Conservation (phyloP, 2,329 filamentous ascomycete genomes). For the Trichoderma arundinaceum region DNA sequence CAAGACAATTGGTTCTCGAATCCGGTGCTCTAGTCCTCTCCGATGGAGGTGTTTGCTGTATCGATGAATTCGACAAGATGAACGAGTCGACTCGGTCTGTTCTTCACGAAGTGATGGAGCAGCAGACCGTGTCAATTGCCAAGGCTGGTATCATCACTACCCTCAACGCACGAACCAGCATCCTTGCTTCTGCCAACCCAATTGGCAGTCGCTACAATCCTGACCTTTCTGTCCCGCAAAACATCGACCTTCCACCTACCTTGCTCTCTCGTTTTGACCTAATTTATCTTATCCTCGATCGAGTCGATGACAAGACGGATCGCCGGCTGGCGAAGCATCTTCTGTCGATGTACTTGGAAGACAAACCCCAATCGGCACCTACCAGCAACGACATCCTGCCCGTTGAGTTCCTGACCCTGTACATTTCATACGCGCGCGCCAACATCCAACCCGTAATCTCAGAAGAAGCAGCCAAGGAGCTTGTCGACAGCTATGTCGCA, state of each 20-base stretch:
- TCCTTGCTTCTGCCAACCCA: slow-evolving; percentile 95
- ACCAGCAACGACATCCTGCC: slow-evolving; percentile 80
- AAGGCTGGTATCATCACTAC: slow-evolving; percentile 97
- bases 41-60: slow-evolving; percentile 83
- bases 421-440: slow-evolving; percentile 94
- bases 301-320: slow-evolving; percentile 87
- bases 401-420: slow-evolving; percentile 92
- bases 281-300: slow-evolving; percentile 94
- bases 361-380: slow-evolving; percentile 83
- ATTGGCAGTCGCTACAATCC: slow-evolving; percentile 98
- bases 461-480: slow-evolving; percentile 77
- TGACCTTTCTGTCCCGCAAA: slow-evolving; percentile 92
- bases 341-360: slow-evolving; percentile 95
- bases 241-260: slow-evolving; percentile 95
- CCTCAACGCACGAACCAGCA: slow-evolving; percentile 91
- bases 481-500: slow-evolving; percentile 86
- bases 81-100: slow-evolving; percentile 78
- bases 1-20: slow-evolving; percentile 78
- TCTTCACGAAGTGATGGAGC: slow-evolving; percentile 88
- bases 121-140: slow-evolving; percentile 83
- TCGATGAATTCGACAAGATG: slow-evolving; percentile 89
- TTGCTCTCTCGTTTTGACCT: slow-evolving; percentile 95
- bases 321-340: slow-evolving; percentile 89
- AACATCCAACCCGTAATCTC: slow-evolving; percentile 85
- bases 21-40: slow-evolving; percentile 79